Percentiles rank a stretch among this genome's conserved stretches.
These are phyloP conservation scores for Pyrenochaeta sp. DNA, from an alignment of 2,329 filamentous ascomycete genomes.

Conservation along the genomic window DNA sequence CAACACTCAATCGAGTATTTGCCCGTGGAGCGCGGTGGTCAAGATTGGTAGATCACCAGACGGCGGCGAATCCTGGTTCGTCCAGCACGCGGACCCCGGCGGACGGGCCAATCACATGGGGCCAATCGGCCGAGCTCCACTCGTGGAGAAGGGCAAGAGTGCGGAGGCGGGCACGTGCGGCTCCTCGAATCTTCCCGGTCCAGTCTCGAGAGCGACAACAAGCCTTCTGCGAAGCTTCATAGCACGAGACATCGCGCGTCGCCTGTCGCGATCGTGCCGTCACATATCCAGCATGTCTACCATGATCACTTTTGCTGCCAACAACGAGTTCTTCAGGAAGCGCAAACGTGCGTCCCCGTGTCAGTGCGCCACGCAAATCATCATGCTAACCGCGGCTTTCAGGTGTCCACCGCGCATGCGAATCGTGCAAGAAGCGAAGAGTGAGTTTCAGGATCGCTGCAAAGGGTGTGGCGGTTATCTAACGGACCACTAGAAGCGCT, in stretches of 20 bases:
- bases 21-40: too few relatives aligned
- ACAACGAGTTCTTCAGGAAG: constrained; percentile 54
- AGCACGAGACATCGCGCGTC: constrained; percentile 12
- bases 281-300: constrained; percentile 43
- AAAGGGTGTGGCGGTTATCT: constrained; percentile 23
- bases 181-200: constrained; percentile 25
- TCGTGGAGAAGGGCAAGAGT: constrained; percentile 32
- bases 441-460: constrained; percentile 29
- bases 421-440: constrained; percentile 54
- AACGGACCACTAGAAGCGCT: constrained; percentile 48
- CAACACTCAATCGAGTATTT: too few relatives aligned
- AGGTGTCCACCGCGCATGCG: constrained; percentile 53
- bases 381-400: constrained; percentile 31
- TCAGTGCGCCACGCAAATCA: constrained; percentile 23
- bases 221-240: constrained; percentile 19
- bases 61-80: constrained; percentile 13
- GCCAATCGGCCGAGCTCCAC: constrained; percentile 1
- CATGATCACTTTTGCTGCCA: constrained; percentile 55
- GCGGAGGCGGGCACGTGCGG: constrained; percentile 18
- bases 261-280: constrained; percentile 10
- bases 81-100: constrained; percentile 1
- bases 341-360: constrained; percentile 46
- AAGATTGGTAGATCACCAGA: background rate
- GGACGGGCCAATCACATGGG: constrained; percentile 15
- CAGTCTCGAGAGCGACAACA: constrained; percentile 29